These are phyloP conservation scores for Claviceps fusiformis DNA, from an alignment of 2,329 filamentous ascomycete genomes.

Conservation along the genomic window DNA sequence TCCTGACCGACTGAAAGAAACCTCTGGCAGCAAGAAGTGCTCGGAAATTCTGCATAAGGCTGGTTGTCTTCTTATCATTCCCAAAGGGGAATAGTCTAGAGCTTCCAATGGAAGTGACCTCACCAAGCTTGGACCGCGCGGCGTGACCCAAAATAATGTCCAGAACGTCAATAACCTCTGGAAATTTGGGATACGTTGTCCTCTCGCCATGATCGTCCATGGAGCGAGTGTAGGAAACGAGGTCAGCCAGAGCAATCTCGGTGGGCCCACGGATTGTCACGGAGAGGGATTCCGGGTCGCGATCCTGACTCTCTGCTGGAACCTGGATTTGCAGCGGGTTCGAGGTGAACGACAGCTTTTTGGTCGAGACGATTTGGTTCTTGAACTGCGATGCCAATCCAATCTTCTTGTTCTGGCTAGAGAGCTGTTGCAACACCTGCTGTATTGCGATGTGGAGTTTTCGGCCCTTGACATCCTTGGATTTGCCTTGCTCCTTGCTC, in stretches of 20 bases:
- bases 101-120: slow-evolving; percentile 28
- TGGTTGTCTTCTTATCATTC: slow-evolving; percentile 11
- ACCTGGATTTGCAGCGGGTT: slow-evolving; percentile 23
- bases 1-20: slow-evolving; percentile 41
- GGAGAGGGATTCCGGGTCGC: slow-evolving; percentile 20
- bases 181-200: slow-evolving; percentile 32
- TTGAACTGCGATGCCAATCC: slow-evolving; percentile 37
- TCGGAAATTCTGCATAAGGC: slow-evolving; percentile 16
- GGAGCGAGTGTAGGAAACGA: slow-evolving; percentile 32
- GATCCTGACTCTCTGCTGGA: slow-evolving; percentile 16
- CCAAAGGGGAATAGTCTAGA: slow-evolving; percentile 35
- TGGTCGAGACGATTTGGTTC: slow-evolving; percentile 28
- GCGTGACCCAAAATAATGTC: slow-evolving; percentile 36
- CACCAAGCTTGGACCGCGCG: slow-evolving; percentile 21
- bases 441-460: slow-evolving; percentile 30
- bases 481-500: slow-evolving; percentile 6
- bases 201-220: slow-evolving; percentile 25
- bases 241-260: slow-evolving; percentile 23
- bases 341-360: slow-evolving; percentile 21
- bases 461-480: slow-evolving; percentile 24
- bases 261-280: slow-evolving; percentile 28
- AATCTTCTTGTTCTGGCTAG: slow-evolving; percentile 15
- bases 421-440: slow-evolving; percentile 23
- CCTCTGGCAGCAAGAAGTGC: slow-evolving; percentile 32
- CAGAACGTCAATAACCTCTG: slow-evolving; percentile 35